Evolutionary conservation across 2,329 filamentous ascomycete species (phyloP).

Genomic region (Neonectria ditissima): DNA sequence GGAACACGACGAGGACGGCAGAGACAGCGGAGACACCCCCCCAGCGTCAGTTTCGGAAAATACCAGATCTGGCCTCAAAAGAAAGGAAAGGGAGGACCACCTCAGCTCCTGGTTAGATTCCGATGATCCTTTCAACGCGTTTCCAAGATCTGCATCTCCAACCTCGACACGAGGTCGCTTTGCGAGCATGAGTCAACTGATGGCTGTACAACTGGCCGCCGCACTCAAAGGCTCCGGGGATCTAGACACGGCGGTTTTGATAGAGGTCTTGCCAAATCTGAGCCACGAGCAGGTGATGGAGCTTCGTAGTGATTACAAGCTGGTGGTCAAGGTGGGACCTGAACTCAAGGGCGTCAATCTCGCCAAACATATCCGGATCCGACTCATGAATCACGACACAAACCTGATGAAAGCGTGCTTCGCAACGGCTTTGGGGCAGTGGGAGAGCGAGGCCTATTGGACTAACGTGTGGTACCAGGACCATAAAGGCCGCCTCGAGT

Average conservation of each 20-base stretch:
- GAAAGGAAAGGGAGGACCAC: no score
- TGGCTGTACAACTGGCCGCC: conserved; percentile 80
- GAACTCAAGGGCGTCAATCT: conserved; percentile 84
- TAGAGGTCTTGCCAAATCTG: conserved; percentile 85
- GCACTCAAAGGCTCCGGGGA: conserved; percentile 76
- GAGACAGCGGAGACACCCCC: no score
- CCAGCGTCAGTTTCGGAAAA: no score
- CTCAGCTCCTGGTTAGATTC: no score
- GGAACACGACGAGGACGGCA: no score
- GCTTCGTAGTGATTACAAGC: conserved; percentile 88
- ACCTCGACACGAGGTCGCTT: background rate
- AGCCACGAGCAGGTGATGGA: conserved; percentile 90
- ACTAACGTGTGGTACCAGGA: conserved; percentile 98
- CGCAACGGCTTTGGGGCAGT: conserved; percentile 86
- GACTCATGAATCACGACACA: conserved; percentile 78
- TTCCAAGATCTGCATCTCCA: no score
- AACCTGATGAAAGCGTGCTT: conserved; percentile 93
- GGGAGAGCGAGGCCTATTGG: conserved; percentile 97
- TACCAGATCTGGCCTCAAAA: no score
- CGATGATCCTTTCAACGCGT: no score
- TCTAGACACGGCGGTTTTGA: conserved; percentile 77
- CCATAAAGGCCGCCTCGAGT: conserved; percentile 83
- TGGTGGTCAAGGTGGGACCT: conserved; percentile 81
- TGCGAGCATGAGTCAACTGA: conserved; percentile 62
- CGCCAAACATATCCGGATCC: conserved; percentile 83